Evolutionary conservation across 2,329 filamentous ascomycete species (phyloP).

Genomic region (Cladosporium sp.): DNA sequence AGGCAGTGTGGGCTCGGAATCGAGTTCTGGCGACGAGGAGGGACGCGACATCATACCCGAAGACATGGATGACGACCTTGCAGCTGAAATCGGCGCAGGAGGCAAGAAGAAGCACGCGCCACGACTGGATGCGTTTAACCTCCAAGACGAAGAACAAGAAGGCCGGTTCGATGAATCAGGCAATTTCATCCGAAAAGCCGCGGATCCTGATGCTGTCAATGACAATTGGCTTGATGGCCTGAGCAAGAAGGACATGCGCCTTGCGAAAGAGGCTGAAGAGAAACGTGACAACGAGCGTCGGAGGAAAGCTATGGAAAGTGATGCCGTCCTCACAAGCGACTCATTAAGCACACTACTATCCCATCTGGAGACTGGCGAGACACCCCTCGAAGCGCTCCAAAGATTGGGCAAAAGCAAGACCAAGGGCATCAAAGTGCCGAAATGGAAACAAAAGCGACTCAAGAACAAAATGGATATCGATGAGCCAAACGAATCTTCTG

Average conservation of each 20-base stretch:
- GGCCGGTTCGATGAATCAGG: conserved; percentile 86
- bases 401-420: conserved; percentile 58
- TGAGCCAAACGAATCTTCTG: conserved; percentile 20
- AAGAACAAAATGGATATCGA: conserved; percentile 67
- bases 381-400: conserved; percentile 79
- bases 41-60: conserved; percentile 56
- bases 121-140: conserved; percentile 93
- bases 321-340: conserved; percentile 68
- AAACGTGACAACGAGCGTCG: conserved; percentile 74
- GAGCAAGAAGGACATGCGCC: conserved; percentile 88
- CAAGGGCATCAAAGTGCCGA: conserved; percentile 51
- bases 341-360: conserved; percentile 68
- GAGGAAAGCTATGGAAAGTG: conserved; percentile 66
- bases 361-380: conserved; percentile 74
- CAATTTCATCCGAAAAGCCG: conserved; percentile 86
- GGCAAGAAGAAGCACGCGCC: conserved; percentile 90
- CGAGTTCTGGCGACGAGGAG: conserved; percentile 53
- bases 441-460: conserved; percentile 56
- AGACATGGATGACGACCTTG: conserved; percentile 63
- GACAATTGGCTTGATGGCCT: conserved; percentile 90
- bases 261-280: conserved; percentile 80
- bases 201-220: conserved; percentile 82
- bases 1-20: conserved; percentile 23
- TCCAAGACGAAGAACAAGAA: conserved; percentile 84
- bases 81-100: conserved; percentile 85